phyloP scores from a whole-genome alignment of 441 rosid species.

The Croton laevigatus region DNA sequence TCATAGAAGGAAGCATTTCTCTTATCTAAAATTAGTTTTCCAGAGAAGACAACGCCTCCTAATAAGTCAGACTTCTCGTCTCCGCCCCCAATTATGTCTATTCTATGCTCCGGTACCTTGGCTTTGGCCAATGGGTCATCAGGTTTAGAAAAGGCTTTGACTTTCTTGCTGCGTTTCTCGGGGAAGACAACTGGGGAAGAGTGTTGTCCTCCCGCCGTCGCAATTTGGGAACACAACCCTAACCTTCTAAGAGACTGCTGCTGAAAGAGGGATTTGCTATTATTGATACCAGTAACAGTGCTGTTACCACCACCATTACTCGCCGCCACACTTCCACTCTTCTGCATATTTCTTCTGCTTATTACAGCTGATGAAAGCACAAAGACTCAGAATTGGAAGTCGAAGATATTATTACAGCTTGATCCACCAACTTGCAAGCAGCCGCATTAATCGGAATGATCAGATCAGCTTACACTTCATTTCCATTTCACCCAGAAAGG shows the following conservation, averaged over 20 bases:
- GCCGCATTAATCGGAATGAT: background rate
- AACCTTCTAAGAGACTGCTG: constrained; percentile 73
- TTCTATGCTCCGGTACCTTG: constrained; percentile 57
- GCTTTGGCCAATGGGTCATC: constrained; percentile 42
- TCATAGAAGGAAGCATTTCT: constrained; percentile 43
- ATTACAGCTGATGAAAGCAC: background rate
- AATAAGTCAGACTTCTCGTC: constrained; percentile 89
- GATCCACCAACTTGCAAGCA: constrained; percentile 15
- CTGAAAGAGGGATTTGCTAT: constrained; percentile 42
- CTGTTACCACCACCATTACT: constrained; percentile 11
- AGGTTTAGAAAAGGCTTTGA: constrained; percentile 47
- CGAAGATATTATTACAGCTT: background rate
- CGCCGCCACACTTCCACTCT: constrained; percentile 48
- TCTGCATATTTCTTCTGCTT: constrained; percentile 38
- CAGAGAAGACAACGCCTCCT: constrained; percentile 70
- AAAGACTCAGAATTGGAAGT: background rate
- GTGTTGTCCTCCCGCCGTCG: constrained; percentile 59
- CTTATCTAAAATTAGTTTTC: constrained; percentile 76
- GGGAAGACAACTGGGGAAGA: constrained; percentile 92
- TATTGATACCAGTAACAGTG: constrained; percentile 10
- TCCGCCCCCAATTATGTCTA: constrained; percentile 64
- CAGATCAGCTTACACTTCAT: constrained; percentile 11
- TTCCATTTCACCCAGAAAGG: background rate
- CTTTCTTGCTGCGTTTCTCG: constrained; percentile 81
- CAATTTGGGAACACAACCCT: constrained; percentile 80